Conservation (phyloP, 768 basidiomycete species). For the Auriscalpium vulgare region DNA sequence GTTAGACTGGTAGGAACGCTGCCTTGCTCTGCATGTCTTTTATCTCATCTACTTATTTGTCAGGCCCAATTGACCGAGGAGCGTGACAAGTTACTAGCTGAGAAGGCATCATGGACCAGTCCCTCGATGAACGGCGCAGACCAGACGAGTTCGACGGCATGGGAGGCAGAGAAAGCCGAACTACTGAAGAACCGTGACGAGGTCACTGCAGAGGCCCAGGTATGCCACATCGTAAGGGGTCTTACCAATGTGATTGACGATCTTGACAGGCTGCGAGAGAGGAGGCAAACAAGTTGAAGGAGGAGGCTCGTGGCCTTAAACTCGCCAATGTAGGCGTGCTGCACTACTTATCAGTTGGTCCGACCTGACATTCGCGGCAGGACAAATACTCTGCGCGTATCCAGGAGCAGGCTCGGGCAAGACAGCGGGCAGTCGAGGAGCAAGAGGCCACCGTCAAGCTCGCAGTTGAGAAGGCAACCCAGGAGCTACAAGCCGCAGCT, state of each 20-base stretch:
- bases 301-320: conserved; percentile 17
- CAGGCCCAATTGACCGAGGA: conserved; percentile 51
- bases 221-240: conserved; percentile 18
- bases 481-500: conserved; percentile 28
- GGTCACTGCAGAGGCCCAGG: conserved; percentile 53
- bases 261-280: conserved; percentile 14
- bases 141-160: conserved; percentile 26
- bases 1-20: too few species aligned
- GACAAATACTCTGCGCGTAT: conserved; percentile 39
- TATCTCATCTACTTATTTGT: not conserved
- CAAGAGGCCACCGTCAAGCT: conserved; percentile 45
- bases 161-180: conserved; percentile 56
- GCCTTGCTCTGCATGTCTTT: too few species aligned
- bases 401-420: conserved; percentile 42
- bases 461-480: conserved; percentile 49
- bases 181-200: conserved; percentile 52
- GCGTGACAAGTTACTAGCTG: conserved; percentile 52
- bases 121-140: conserved; percentile 19
- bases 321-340: conserved; percentile 14
- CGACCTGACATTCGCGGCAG: conserved; percentile 24
- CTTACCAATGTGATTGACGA: not conserved
- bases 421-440: conserved; percentile 42
- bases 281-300: conserved; percentile 18
- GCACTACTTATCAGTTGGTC: too few species aligned
- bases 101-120: conserved; percentile 41